These are phyloP conservation scores for Colletotrichum sp. DNA, from an alignment of 2,329 filamentous ascomycete species.

Conservation along the genomic window DNA sequence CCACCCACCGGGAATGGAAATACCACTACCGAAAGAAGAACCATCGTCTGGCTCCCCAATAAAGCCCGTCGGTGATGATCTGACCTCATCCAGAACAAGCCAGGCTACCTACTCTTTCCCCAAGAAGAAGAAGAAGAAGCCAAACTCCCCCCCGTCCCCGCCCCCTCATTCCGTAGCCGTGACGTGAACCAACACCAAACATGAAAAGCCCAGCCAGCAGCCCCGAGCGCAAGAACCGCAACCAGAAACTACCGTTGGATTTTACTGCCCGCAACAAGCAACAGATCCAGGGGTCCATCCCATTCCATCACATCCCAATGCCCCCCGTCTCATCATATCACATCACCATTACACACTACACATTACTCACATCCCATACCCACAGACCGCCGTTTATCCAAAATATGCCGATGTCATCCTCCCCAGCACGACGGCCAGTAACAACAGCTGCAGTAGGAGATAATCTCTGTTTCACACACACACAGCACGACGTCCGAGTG, in stretches of 20 bases:
- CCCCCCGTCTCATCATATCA: not conserved
- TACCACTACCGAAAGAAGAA: not conserved
- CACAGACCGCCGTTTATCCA: not conserved
- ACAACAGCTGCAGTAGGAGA: not conserved
- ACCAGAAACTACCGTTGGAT: not conserved
- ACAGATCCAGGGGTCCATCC: not conserved
- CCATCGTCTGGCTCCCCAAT: not conserved
- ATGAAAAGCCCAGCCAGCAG: not conserved
- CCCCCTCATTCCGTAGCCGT: not conserved
- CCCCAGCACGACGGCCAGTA: too few relatives aligned
- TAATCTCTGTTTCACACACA: not conserved
- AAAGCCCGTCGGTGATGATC: not conserved
- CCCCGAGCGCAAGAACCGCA: not conserved
- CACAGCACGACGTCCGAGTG: not conserved
- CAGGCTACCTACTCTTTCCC: not conserved
- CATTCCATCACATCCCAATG: not conserved
- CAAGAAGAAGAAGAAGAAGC: not conserved
- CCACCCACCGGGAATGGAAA: not conserved
- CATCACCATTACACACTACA: not conserved
- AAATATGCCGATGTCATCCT: not conserved
- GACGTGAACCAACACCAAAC: not conserved
- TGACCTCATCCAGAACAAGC: not conserved
- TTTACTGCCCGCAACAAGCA: not conserved
- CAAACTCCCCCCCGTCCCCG: not conserved
- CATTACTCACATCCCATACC: not conserved